phyloP scores from a whole-genome alignment of 768 basidiomycete genomes.

The Baorangia bicolor region DNA sequence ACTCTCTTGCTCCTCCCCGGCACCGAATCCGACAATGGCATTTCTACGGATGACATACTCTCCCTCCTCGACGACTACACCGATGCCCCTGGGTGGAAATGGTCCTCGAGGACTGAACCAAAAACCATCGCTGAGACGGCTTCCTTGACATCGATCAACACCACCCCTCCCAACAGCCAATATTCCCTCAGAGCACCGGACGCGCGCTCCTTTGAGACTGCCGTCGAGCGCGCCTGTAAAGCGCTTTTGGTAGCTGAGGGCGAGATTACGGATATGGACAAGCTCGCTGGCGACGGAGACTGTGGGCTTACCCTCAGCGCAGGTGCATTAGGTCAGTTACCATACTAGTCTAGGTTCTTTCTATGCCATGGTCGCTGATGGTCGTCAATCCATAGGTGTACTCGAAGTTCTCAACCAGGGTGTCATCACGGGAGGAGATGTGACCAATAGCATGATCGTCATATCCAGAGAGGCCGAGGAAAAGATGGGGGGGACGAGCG shows the following conservation, averaged over 20 bases:
- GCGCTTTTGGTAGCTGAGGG: conserved; percentile 77
- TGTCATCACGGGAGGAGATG: conserved; percentile 58
- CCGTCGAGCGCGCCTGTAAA: conserved; percentile 58
- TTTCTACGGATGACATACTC: conserved; percentile 46
- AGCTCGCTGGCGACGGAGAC: conserved; percentile 89
- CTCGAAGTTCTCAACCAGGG: conserved; percentile 56
- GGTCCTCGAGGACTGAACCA: conserved; percentile 54
- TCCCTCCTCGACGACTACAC: conserved; percentile 68
- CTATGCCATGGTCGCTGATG: background rate
- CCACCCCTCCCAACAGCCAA: conserved; percentile 1
- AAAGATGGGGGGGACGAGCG: conserved; percentile 89
- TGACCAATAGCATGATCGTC: conserved; percentile 61
- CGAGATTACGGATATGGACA: conserved; percentile 90
- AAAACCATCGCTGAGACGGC: conserved; percentile 15
- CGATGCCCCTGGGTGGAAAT: conserved; percentile 83
- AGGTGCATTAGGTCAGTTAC: conserved; percentile 65
- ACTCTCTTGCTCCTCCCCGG: conserved; percentile 75
- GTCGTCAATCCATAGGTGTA: conserved; percentile 44
- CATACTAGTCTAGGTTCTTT: background rate
- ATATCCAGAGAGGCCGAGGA: conserved; percentile 79
- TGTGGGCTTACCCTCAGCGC: conserved; percentile 68
- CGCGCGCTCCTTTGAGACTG: conserved; percentile 48
- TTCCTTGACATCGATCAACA: conserved; percentile 12
- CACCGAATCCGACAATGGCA: conserved; percentile 37
- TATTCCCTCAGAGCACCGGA: conserved; percentile 40